These are phyloP conservation scores for Globisporangium mamillatum DNA, from an alignment of 352 stramenopile species.

Conservation along the genomic window DNA sequence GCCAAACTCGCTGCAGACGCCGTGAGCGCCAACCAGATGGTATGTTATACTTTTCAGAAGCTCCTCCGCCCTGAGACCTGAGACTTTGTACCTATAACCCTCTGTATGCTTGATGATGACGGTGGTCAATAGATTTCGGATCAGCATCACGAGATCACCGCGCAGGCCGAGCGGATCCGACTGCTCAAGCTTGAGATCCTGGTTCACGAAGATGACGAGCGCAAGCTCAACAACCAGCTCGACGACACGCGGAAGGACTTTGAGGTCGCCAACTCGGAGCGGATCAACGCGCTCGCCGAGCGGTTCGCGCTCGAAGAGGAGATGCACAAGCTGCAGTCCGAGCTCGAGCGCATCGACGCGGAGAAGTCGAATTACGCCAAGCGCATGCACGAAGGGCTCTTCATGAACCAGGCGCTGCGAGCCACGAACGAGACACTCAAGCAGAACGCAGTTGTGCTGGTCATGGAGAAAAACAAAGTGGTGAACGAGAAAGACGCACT, in stretches of 20 bases:
- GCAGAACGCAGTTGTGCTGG: constrained; percentile 45
- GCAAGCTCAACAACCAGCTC: constrained; percentile 54
- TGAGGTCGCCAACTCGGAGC: constrained; percentile 64
- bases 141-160: constrained; percentile 30
- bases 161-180: constrained; percentile 46
- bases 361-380: constrained; percentile 65
- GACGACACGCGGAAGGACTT: constrained; percentile 58
- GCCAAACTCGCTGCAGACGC: constrained; percentile 43
- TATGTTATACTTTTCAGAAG: constrained; percentile 9
- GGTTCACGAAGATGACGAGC: constrained; percentile 65
- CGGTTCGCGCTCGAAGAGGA: constrained; percentile 60
- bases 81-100: neutral
- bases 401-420: constrained; percentile 74
- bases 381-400: constrained; percentile 69
- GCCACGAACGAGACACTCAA: constrained; percentile 65
- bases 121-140: constrained; percentile 31
- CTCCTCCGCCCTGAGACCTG: neutral
- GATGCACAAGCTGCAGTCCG: constrained; percentile 47
- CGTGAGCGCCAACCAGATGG: constrained; percentile 31
- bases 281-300: constrained; percentile 61
- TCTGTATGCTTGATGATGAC: neutral
- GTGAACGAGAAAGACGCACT: constrained; percentile 35
- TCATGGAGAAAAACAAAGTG: constrained; percentile 62
- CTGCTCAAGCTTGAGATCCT: constrained; percentile 65
- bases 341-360: constrained; percentile 46